A percentile compares a stretch with the other conserved stretches of the same genome.
Conservation (phyloP, 768 basidiomycete genomes). For the Tylopilus cervinicoccineus region DNA sequence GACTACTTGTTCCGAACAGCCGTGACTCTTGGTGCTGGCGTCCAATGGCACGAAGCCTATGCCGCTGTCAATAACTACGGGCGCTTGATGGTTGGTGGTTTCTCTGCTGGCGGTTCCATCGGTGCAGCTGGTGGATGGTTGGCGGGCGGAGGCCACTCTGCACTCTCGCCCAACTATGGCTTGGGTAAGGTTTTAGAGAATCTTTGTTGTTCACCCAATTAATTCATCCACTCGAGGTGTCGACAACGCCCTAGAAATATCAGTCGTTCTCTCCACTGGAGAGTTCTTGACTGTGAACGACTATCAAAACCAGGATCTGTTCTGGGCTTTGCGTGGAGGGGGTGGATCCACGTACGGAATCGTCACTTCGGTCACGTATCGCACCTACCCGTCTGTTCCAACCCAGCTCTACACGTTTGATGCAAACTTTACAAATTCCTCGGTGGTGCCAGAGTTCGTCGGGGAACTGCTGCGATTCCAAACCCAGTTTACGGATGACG, state of each 20-base stretch:
- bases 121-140: slow-evolving; percentile 49
- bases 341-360: slow-evolving; percentile 50
- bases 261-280: slow-evolving; percentile 41
- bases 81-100: slow-evolving; percentile 41
- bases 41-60: slow-evolving; percentile 45
- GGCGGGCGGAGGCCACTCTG: slow-evolving; percentile 45
- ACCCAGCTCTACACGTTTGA: slow-evolving; percentile 28
- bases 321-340: slow-evolving; percentile 49
- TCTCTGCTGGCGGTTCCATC: slow-evolving; percentile 20
- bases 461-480: slow-evolving; percentile 29
- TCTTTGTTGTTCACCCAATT: background rate
- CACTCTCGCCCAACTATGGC: slow-evolving; percentile 37
- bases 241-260: slow-evolving; percentile 46
- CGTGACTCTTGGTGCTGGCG: slow-evolving; percentile 37
- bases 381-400: slow-evolving; percentile 39
- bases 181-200: too few relatives aligned
- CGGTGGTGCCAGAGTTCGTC: slow-evolving; percentile 29
- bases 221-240: slow-evolving; percentile 30
- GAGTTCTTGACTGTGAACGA: slow-evolving; percentile 37
- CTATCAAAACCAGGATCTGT: slow-evolving; percentile 41
- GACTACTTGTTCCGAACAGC: too few relatives aligned
- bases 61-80: slow-evolving; percentile 31
- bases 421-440: slow-evolving; percentile 31
- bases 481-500: slow-evolving; percentile 35
- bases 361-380: slow-evolving; percentile 45